These are phyloP conservation scores for Tilletia caries DNA, from an alignment of 1,284 basidiomycete genomes.

Conservation along the genomic window DNA sequence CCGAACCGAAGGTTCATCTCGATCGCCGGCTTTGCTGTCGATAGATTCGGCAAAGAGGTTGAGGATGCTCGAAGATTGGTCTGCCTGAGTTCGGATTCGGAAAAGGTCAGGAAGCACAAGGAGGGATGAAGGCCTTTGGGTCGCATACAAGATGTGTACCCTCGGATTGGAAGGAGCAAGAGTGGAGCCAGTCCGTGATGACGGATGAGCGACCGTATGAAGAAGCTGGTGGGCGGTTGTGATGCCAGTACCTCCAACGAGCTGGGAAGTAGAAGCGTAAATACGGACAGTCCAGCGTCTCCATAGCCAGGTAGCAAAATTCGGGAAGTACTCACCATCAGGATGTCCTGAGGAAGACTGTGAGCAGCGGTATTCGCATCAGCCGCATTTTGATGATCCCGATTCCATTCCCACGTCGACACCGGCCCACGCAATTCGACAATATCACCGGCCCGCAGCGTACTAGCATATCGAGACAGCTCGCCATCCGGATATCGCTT, in stretches of 20 bases:
- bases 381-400: background rate
- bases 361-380: no score
- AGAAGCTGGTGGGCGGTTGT: conserved; percentile 39
- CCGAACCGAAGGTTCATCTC: no score
- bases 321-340: conserved; percentile 23
- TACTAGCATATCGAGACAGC: conserved; percentile 29
- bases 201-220: conserved; percentile 24
- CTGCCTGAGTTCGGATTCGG: background rate
- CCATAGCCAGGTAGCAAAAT: background rate
- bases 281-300: background rate
- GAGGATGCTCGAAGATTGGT: background rate
- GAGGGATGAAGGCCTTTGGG: background rate
- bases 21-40: no score
- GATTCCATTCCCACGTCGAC: conserved; percentile 26
- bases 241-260: conserved; percentile 38
- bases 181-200: background rate
- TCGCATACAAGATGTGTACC: background rate
- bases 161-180: background rate
- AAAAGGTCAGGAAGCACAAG: background rate
- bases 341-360: conserved; percentile 16
- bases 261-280: conserved; percentile 14
- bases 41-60: no score
- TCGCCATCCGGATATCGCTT: conserved; percentile 40
- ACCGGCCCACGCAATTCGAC: conserved; percentile 34
- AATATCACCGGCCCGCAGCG: conserved; percentile 19